Base-by-base conservation (phyloP, 2,329 filamentous ascomycete species). In the Colletotrichum eleusines region DNA sequence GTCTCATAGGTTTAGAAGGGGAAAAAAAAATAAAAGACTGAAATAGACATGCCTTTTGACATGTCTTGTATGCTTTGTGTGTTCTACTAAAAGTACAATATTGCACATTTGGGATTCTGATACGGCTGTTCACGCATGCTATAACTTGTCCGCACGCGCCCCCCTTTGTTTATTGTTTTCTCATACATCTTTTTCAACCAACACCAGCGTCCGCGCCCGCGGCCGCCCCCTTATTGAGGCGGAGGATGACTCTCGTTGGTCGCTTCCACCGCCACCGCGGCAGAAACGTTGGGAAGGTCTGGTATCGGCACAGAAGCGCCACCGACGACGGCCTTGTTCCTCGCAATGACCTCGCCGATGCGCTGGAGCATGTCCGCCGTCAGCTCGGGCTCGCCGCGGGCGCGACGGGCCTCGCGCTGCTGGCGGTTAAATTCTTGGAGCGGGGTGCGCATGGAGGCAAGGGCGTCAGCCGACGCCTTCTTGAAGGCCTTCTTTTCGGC, bases 281-380 rank as follows among this genome's bases (percentile, higher is more conserved):
- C 26, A 20, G 66, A 55, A 35, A 28, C n/a, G 5, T 51, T 40
- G 14, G 42, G 8, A 16, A 69, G 8, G 28, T 53, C 14, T 16
- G 60, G 44, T 40, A 42, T 35, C 58, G 58, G 38, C 6, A 73
- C 78, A 20, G 79, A 77, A 84, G 75, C 7, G 80, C 79, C 68
- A 76, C 31, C 33, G 18, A 8, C 20, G 7, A 12, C 77, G 67
- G 81, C 79, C 77, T 85, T 84, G 77, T 87, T 89, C 79, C 81
- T 81, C 44, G 86, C 87, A 80, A 91, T 90, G 74, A 90, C 80
- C 80, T 87, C 82, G 74, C 89, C 89, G 76, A 91, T 87, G 82
- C 85, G 88, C 78, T 86, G 86, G 77, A 91, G 79, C 86, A 91
- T 89, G 75, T 87, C 85, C 54, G 86, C 79, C 28, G 86, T 83